Percentiles rank a stretch among this genome's conserved stretches.
Conservation (phyloP, 108 stramenopile species). For the Pseudonitzschia multistriata region DNA sequence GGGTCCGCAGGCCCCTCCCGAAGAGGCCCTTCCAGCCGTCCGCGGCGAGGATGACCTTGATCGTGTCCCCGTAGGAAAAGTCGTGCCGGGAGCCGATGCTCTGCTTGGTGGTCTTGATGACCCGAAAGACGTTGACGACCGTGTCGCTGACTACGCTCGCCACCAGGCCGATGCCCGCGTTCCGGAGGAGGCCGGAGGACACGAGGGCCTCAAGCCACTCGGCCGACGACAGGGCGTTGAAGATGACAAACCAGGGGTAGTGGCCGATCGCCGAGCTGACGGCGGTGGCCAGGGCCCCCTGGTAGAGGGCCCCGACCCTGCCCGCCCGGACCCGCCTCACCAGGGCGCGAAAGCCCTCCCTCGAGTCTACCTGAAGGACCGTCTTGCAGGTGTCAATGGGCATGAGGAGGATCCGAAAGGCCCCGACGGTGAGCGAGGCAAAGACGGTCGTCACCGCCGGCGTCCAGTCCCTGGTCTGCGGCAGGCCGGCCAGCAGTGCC, state of each 20-base stretch:
- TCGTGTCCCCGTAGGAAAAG: slow-evolving; percentile 61
- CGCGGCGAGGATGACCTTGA: slow-evolving; percentile 71
- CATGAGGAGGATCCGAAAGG: slow-evolving; percentile 84
- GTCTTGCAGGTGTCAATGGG: slow-evolving; percentile 96
- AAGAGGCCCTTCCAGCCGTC: slow-evolving; percentile 89
- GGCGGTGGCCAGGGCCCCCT: slow-evolving; percentile 68
- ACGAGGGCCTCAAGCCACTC: slow-evolving; percentile 36
- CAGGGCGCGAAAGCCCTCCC: slow-evolving; percentile 61
- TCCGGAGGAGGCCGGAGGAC: slow-evolving; percentile 45
- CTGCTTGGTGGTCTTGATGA: slow-evolving; percentile 90
- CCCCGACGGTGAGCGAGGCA: slow-evolving; percentile 75
- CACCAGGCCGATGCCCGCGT: slow-evolving; percentile 73
- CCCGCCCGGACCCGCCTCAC: slow-evolving; percentile 65
- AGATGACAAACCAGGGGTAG: slow-evolving; percentile 80
- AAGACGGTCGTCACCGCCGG: slow-evolving; percentile 74
- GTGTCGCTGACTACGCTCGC: slow-evolving; percentile 77
- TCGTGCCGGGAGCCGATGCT: slow-evolving; percentile 60
- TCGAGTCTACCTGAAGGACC: slow-evolving; percentile 90
- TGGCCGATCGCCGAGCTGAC: slow-evolving; percentile 60
- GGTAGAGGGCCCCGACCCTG: slow-evolving; percentile 65
- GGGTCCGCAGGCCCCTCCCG: slow-evolving; percentile 69
- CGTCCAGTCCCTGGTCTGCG: slow-evolving; percentile 58
- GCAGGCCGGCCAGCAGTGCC: slow-evolving; percentile 51
- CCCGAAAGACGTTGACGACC: slow-evolving; percentile 75
- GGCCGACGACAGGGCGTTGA: slow-evolving; percentile 57